Percentiles rank a stretch among this genome's conserved stretches.
Conservation (phyloP, 2,329 filamentous ascomycete species). For the Aspergillus phoenicis region DNA sequence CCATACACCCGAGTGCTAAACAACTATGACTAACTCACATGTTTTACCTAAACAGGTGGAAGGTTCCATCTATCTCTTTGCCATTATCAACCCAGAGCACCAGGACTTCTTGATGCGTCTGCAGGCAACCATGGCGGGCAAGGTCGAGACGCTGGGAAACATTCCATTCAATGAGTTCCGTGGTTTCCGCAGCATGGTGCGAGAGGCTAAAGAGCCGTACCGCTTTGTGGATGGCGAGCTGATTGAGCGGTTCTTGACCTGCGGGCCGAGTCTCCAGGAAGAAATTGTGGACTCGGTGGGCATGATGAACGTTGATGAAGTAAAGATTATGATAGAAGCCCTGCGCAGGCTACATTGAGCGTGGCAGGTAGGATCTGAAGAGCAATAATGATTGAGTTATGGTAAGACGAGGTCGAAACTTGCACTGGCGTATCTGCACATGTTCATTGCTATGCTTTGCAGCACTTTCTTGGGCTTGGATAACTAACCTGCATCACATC, state of each 20-base stretch:
- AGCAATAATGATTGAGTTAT: neutral
- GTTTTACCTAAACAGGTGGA: constrained; percentile 64
- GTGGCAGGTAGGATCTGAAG: constrained; percentile 5
- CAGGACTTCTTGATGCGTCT: constrained; percentile 82
- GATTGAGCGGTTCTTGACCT: constrained; percentile 79
- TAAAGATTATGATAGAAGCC: constrained; percentile 63
- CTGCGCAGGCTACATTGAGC: constrained; percentile 54
- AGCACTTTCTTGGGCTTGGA: neutral
- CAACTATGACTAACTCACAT: neutral
- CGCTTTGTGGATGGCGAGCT: constrained; percentile 92
- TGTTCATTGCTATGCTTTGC: neutral
- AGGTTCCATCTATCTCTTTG: constrained; percentile 88
- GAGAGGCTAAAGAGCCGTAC: constrained; percentile 73
- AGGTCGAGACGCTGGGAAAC: constrained; percentile 69
- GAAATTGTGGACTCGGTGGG: constrained; percentile 55
- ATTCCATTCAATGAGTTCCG: constrained; percentile 78
- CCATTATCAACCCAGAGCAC: constrained; percentile 69
- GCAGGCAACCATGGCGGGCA: constrained; percentile 69
- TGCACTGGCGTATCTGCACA: neutral
- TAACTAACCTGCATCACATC: neutral
- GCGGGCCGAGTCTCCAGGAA: constrained; percentile 61
- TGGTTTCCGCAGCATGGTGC: constrained; percentile 74
- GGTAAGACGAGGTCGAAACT: neutral
- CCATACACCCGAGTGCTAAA: neutral
- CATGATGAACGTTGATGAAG: constrained; percentile 58